Evolutionary conservation across 2,329 filamentous ascomycete species (phyloP).

Genomic region (Penicillium thymicola): DNA sequence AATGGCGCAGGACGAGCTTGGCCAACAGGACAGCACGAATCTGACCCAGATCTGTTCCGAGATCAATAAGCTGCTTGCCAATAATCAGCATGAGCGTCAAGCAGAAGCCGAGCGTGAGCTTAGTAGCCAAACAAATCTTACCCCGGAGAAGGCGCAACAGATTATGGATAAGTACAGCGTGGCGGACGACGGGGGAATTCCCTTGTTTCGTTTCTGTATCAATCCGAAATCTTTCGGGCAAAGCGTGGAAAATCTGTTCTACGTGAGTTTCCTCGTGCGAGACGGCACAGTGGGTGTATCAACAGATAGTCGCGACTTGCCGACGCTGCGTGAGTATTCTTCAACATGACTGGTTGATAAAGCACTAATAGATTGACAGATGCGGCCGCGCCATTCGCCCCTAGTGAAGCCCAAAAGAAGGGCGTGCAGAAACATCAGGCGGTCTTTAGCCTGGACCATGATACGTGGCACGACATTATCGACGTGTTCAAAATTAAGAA

Average conservation of each 20-base stretch:
- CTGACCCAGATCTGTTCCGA: slow-evolving; percentile 73
- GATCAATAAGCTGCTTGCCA: slow-evolving; percentile 62
- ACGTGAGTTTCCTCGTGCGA: slow-evolving; percentile 87
- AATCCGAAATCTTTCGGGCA: slow-evolving; percentile 90
- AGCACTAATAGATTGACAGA: slow-evolving; percentile 34
- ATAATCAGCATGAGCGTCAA: slow-evolving; percentile 45
- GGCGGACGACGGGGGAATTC: slow-evolving; percentile 66
- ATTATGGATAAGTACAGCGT: slow-evolving; percentile 66
- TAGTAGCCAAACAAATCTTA: slow-evolving; percentile 28
- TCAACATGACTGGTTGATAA: neutral
- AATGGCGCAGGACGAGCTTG: slow-evolving; percentile 69
- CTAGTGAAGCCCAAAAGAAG: slow-evolving; percentile 49
- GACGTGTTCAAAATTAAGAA: slow-evolving; percentile 71
- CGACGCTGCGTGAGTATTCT: slow-evolving; percentile 68
- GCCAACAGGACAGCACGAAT: slow-evolving; percentile 73
- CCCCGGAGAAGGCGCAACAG: slow-evolving; percentile 40
- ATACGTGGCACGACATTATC: slow-evolving; percentile 75
- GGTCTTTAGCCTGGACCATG: slow-evolving; percentile 82
- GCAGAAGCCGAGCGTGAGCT: slow-evolving; percentile 49
- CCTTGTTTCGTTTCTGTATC: slow-evolving; percentile 81
- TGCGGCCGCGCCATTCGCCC: slow-evolving; percentile 45
- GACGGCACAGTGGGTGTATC: slow-evolving; percentile 77
- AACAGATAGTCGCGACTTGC: slow-evolving; percentile 68
- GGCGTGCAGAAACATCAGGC: slow-evolving; percentile 73
- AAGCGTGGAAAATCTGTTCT: slow-evolving; percentile 95